A percentile compares a stretch with the other conserved stretches of the same genome.
Evolutionary conservation across 1,284 basidiomycete species (phyloP).

Genomic region (Apiotrichum gracile): DNA sequence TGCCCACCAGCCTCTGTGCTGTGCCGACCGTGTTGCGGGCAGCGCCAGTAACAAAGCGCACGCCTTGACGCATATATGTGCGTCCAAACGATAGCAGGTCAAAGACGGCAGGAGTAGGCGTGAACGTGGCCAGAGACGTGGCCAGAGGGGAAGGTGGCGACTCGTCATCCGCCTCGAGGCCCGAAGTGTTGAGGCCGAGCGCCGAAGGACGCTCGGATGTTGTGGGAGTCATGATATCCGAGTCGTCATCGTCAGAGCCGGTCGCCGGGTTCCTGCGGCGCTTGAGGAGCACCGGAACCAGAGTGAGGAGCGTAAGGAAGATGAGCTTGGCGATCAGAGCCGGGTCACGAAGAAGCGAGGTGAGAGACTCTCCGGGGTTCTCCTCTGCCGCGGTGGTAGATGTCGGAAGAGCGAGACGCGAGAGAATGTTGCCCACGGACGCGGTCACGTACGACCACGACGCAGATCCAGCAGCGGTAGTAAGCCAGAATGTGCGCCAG

Average conservation of each 20-base stretch:
- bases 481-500: conserved; percentile 72
- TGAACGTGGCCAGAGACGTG: conserved; percentile 33
- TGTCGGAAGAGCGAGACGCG: conserved; percentile 36
- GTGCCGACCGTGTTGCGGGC: conserved; percentile 3
- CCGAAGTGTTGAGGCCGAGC: conserved; percentile 9
- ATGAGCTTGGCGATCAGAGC: conserved; percentile 46
- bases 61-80: conserved; percentile 28
- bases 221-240: conserved; percentile 3
- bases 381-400: conserved; percentile 7
- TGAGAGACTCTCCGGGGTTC: conserved; percentile 38
- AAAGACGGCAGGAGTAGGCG: conserved; percentile 38
- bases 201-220: not conserved
- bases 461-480: conserved; percentile 74
- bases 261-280: conserved; percentile 10
- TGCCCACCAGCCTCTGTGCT: conserved; percentile 4
- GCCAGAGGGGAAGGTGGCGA: conserved; percentile 32
- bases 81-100: conserved; percentile 41
- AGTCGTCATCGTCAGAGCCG: conserved; percentile 5
- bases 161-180: not conserved
- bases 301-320: conserved; percentile 41
- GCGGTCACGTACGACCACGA: conserved; percentile 57
- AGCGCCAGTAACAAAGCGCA: conserved; percentile 16
- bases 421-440: conserved; percentile 43
- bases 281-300: conserved; percentile 47
- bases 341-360: conserved; percentile 46